phyloP scores from a whole-genome alignment of 768 basidiomycete genomes.

The Serendipita sp. region DNA sequence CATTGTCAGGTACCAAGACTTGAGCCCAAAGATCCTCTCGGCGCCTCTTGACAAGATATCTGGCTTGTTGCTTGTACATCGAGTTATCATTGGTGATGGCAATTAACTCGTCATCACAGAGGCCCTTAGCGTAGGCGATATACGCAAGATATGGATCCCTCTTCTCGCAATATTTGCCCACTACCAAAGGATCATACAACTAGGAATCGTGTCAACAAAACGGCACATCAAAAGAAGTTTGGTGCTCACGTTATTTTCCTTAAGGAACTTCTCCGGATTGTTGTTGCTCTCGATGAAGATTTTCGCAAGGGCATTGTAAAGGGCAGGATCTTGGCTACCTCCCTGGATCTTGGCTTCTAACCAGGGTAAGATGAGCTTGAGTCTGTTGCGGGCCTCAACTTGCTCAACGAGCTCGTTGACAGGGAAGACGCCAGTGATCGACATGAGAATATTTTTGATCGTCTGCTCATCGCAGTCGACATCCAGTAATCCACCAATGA shows the following conservation, averaged over 20 bases:
- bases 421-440: slow-evolving; percentile 92
- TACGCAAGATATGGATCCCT: slow-evolving; percentile 97
- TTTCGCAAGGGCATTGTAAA: slow-evolving; percentile 97
- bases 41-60: slow-evolving; percentile 93
- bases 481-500: slow-evolving; percentile 88
- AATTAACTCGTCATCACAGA: slow-evolving; percentile 96
- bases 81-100: slow-evolving; percentile 95
- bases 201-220: slow-evolving; percentile 19
- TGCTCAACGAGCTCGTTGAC: slow-evolving; percentile 96
- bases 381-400: slow-evolving; percentile 87
- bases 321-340: slow-evolving; percentile 84
- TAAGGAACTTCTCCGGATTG: slow-evolving; percentile 94
- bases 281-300: slow-evolving; percentile 98
- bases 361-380: slow-evolving; percentile 97
- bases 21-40: slow-evolving; percentile 93
- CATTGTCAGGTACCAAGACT: slow-evolving; percentile 76
- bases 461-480: slow-evolving; percentile 95
- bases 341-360: slow-evolving; percentile 82
- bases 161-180: slow-evolving; percentile 98
- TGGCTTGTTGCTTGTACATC: slow-evolving; percentile 99
- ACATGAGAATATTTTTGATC: slow-evolving; percentile 86
- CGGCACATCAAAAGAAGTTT: background rate
- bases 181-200: slow-evolving; percentile 92
- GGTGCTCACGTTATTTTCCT: slow-evolving; percentile 83
- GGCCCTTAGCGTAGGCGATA: slow-evolving; percentile 97